Evolutionary conservation across 1,139 yeast species (phyloP), one percentile per base, ranked within the genome.

Genomic region (Wickerhamiella pararugosa): DNA sequence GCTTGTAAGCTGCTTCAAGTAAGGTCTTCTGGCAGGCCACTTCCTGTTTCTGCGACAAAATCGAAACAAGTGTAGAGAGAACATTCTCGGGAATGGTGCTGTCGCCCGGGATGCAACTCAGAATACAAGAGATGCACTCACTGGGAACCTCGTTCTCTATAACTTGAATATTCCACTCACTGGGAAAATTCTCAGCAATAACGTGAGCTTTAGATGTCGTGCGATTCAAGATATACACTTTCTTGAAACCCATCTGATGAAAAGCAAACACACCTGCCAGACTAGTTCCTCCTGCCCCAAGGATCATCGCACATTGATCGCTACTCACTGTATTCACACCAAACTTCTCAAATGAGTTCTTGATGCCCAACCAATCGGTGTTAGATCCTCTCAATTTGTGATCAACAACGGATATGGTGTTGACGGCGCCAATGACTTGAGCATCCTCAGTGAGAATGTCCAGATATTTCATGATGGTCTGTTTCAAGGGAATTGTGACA

Each of bases 211-310:
- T 86, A 9, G 76, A 62, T 1, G 65, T 60, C 0, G 95, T 84
- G 57, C 99, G 76, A 66, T 90, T 90, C 45, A 82, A 61, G 66
- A 90, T 67, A 64, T 77, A 86, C 47, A 90, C 81, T 51, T 69
- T 74, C 34, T 66, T 54, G 58, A 93, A 84, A 1, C 96, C 96
- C 66, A 90, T 65, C 49, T 73, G 60, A 54, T 77, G 74, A 53
- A 90, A 69, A 1, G 98, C 97, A 59, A 73, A 87, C 25, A 83
- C 75, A 1, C 97, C 98, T 34, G 98, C 96, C 56, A 96, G 73
- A 0, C 95, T 79, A 32, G 99, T 87, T 39, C 99, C 99, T 36
- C 99, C 99, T 28, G 94, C 95, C 40, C 99, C 99, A 51, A 90
- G 67, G 42, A 90, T 79, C 47, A 90, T 47, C 2, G 53, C 64